Conservation (phyloP, 108 stramenopile genomes). For the Cyclotella sp. region DNA sequence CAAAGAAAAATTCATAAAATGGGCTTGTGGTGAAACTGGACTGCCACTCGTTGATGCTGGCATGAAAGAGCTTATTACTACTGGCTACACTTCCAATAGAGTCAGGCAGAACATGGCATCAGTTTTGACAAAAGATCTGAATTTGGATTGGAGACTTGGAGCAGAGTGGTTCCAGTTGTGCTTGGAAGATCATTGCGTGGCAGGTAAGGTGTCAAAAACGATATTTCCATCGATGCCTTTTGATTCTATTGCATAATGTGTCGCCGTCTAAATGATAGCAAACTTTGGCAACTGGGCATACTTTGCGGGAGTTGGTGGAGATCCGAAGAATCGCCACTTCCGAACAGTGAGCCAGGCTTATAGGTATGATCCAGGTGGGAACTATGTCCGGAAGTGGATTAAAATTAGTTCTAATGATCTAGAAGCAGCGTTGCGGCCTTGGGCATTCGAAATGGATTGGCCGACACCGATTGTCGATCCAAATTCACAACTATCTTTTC, state of each 20-base stretch:
- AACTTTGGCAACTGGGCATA: conserved; percentile 94
- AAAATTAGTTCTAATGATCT: conserved; percentile 33
- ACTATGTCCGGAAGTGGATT: conserved; percentile 82
- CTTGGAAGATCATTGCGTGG: conserved; percentile 89
- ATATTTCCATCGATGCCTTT: background rate
- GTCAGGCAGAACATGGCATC: conserved; percentile 92
- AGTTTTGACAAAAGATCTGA: conserved; percentile 82
- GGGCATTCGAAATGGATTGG: conserved; percentile 57
- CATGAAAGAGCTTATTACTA: conserved; percentile 84
- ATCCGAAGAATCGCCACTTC: conserved; percentile 80
- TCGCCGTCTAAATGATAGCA: conserved; percentile 17
- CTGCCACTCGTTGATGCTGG: conserved; percentile 91
- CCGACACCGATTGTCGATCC: conserved; percentile 59
- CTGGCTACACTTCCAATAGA: conserved; percentile 93
- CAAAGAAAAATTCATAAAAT: conserved; percentile 48
- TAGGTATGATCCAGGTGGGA: conserved; percentile 79
- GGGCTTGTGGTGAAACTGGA: conserved; percentile 80
- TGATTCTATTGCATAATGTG: background rate
- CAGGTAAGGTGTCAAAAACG: background rate
- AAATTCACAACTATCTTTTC: conserved; percentile 63
- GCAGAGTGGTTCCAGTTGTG: conserved; percentile 88
- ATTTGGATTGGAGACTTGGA: conserved; percentile 90
- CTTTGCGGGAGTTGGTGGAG: conserved; percentile 86
- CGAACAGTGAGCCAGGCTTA: conserved; percentile 77
- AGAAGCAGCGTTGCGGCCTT: conserved; percentile 66